Evolutionary conservation across 257 asterid genomes (phyloP), one percentile per base, ranked within the genome.

Genomic region (Plectranthus barbatus): DNA sequence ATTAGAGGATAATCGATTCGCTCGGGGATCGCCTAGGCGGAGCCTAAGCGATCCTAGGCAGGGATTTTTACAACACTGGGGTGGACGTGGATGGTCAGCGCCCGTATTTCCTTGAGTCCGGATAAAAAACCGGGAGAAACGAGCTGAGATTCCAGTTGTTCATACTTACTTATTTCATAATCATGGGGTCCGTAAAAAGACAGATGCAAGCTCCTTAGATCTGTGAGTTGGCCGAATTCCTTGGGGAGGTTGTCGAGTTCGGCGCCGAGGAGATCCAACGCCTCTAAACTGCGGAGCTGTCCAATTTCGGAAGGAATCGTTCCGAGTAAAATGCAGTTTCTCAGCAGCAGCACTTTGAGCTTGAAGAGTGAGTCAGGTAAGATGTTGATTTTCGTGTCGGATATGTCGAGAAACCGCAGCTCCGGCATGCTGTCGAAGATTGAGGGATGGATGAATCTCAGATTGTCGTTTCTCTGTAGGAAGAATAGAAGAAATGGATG

Each of bases 191-290:
- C n/a, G n/a, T n/a, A n/a, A n/a, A n/a, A n/a, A n/a, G n/a, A n/a
- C n/a, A n/a, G n/a, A n/a, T n/a, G n/a, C 50, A 75, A 23, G 42
- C 72, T 53, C 64, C 7, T 75, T 37, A 71, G 26, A 10, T 3
- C 48, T 6, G 3, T 53, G 34, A 75, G 72, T 21, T 55, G 19
- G 31, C 70, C 64, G 12, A 71, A 48, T 56, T 61, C 76, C 40
- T 56, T 64, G 4, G 74, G 77, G 29, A 61, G 34, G 23, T 51
- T 10, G 5, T 33, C 6, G n/a, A n/a, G n/a, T n/a, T n/a, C n/a
- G n/a, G n/a, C n/a, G n/a, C n/a, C n/a, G n/a, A n/a, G n/a, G n/a
- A 70, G 60, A 61, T 75, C 80, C 41, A 75, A 59, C 44, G 67
- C 74, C 37, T 75, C 74, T 45, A 75, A 1, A 26, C n/a, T 41